Conservation (phyloP, 2,329 filamentous ascomycete genomes). For the Scedosporium dehoogii region DNA sequence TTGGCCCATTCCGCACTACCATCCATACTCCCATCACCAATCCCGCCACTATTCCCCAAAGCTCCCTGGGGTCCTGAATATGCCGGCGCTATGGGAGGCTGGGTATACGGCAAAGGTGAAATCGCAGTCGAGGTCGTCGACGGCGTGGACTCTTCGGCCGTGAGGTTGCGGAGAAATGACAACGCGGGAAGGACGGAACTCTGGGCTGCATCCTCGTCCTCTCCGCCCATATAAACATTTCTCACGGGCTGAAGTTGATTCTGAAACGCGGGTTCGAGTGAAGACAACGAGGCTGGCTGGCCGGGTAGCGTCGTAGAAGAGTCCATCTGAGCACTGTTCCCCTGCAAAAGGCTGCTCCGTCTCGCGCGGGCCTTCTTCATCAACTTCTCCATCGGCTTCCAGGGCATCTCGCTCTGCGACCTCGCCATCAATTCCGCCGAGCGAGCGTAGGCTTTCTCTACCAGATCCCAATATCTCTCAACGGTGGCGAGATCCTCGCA, state of each 20-base stretch:
- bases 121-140: neutral
- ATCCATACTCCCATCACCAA: neutral
- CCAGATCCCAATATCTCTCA: neutral
- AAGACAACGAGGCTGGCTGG: neutral
- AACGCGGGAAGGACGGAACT: neutral
- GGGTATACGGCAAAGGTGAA: neutral
- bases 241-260: neutral
- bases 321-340: neutral
- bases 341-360: neutral
- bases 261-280: neutral
- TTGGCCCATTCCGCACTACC: neutral
- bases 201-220: neutral
- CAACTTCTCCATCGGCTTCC: conserved; percentile 1
- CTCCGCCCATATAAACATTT: neutral
- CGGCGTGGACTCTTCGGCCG: neutral
- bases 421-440: neutral
- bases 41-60: neutral
- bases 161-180: neutral
- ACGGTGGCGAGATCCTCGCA: neutral
- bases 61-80: neutral
- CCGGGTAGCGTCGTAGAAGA: neutral
- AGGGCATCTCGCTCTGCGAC: neutral
- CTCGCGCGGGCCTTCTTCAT: neutral
- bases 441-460: neutral
- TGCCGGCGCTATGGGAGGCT: neutral